These are phyloP conservation scores for Aspergillus flavus DNA, from an alignment of 2,329 filamentous ascomycete species.

Conservation along the genomic window DNA sequence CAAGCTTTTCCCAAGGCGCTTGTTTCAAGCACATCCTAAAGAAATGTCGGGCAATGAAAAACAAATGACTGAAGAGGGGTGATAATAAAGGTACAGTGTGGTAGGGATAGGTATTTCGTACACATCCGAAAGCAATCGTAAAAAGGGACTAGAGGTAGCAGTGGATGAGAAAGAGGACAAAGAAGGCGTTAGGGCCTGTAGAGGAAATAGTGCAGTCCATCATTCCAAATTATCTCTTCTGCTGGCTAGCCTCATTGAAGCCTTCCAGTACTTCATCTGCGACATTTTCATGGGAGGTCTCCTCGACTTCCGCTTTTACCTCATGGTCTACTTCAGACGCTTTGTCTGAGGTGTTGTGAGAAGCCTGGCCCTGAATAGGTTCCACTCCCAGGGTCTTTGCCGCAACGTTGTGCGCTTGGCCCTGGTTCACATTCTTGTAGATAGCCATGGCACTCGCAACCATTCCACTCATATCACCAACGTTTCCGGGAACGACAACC, in stretches of 20 bases:
- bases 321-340: slow-evolving; percentile 25
- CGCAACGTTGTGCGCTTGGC: slow-evolving; percentile 68
- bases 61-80: background rate
- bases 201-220: background rate
- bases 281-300: slow-evolving; percentile 39
- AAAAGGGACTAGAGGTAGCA: slow-evolving; percentile 3
- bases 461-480: slow-evolving; percentile 95
- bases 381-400: slow-evolving; percentile 38
- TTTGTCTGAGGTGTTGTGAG: slow-evolving; percentile 25
- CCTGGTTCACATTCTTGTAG: slow-evolving; percentile 87
- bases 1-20: background rate
- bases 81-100: slow-evolving; percentile 8
- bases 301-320: slow-evolving; percentile 18
- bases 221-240: slow-evolving; percentile 27
- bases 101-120: slow-evolving; percentile 1
- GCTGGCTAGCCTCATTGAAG: slow-evolving; percentile 48
- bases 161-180: slow-evolving; percentile 3
- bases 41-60: background rate
- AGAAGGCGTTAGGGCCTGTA: background rate
- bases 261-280: slow-evolving; percentile 52
- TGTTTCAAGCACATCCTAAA: background rate
- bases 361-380: slow-evolving; percentile 14
- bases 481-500: slow-evolving; percentile 93
- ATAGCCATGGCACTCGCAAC: slow-evolving; percentile 95
- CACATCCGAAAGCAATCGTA: slow-evolving; percentile 13